Base-by-base conservation (phyloP, 192 early-diverging fungal genomes). In the Lunasporangiospora selenospora region DNA sequence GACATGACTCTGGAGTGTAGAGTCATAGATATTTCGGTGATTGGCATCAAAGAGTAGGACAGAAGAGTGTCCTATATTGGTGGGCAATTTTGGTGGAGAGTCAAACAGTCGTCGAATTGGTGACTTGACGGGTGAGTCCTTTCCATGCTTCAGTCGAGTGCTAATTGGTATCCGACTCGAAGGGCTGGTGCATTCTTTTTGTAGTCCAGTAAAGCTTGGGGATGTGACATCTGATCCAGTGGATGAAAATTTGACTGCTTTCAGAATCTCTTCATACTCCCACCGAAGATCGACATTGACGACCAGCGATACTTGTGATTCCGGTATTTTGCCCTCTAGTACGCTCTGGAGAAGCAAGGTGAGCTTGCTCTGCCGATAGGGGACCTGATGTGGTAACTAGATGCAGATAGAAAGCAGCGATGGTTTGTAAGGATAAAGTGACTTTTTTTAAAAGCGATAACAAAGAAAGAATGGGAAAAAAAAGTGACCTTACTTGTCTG, bases 301-400 rank as follows among this genome's bases (percentile, higher is more conserved):
- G 6, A 91, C 64, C 77, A 91, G 79, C 15, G 47, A 26, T 3
- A 81, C 75, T 53, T 69, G 64, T 3, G 50, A 37, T 36, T 43
- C 34, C 11, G 19, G 32, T 21, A 54, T 47, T 1, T 84, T 77
- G 7, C 82, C 85, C 39, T 85, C 81, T 18, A 91, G 76, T 10
- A 83, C 81, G 7, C 81, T 81, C 65, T 89, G 83, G 50, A 89
- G 86, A 21, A 89, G 73, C 19, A 86, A 73, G 0, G 89, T 91
- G n/a, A 91, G 67, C 47, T 88, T 89, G 61, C 83, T 84, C 61
- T 88, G 85, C 19, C 82, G 79, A 51, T 82, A 91, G 4, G 89
- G 89, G 12, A 91, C 89, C 3, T 62, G 44, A 6, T 66, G 62
- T 10, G 39, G 69, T 27, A 55, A 58, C 77, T 81, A 63, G 2